A percentile compares a stretch with the other conserved stretches of the same genome.
phyloP scores from a whole-genome alignment of 2,329 filamentous ascomycete species.

The Pseudogymnoascus sp. region DNA sequence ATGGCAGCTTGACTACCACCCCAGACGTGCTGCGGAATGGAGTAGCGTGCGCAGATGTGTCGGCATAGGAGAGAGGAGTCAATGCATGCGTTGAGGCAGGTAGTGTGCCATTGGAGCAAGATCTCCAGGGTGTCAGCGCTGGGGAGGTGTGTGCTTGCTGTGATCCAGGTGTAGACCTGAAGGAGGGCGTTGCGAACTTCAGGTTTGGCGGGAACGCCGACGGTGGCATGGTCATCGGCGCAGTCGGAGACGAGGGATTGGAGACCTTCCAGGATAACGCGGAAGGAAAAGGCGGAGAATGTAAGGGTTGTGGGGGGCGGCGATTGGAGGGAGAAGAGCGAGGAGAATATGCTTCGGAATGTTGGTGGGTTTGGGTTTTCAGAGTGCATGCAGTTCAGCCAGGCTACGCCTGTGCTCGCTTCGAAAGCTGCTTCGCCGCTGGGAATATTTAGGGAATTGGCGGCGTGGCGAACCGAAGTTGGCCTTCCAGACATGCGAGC shows the following conservation, averaged over 20 bases:
- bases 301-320: slow-evolving; percentile 29
- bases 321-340: slow-evolving; percentile 33
- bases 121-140: slow-evolving; percentile 36
- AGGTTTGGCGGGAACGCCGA: slow-evolving; percentile 36
- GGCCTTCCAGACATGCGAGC: slow-evolving; percentile 38
- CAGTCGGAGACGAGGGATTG: slow-evolving; percentile 39
- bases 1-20: slow-evolving; percentile 27
- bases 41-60: slow-evolving; percentile 35
- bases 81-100: slow-evolving; percentile 38
- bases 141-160: slow-evolving; percentile 32
- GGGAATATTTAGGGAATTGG: slow-evolving; percentile 37
- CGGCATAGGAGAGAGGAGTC: slow-evolving; percentile 37
- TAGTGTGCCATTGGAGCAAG: slow-evolving; percentile 39
- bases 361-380: slow-evolving; percentile 31
- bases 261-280: slow-evolving; percentile 39
- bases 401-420: slow-evolving; percentile 36
- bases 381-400: slow-evolving; percentile 34
- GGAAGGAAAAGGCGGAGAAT: slow-evolving; percentile 37
- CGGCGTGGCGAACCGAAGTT: slow-evolving; percentile 37
- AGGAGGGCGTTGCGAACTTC: slow-evolving; percentile 36
- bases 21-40: slow-evolving; percentile 37
- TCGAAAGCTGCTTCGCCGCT: slow-evolving; percentile 38
- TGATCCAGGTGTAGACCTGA: slow-evolving; percentile 36
- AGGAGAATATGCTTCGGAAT: slow-evolving; percentile 37
- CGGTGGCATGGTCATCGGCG: slow-evolving; percentile 33